Evolutionary conservation across 2,329 filamentous ascomycete genomes (phyloP).

Genomic region (Macrophomina tecta): DNA sequence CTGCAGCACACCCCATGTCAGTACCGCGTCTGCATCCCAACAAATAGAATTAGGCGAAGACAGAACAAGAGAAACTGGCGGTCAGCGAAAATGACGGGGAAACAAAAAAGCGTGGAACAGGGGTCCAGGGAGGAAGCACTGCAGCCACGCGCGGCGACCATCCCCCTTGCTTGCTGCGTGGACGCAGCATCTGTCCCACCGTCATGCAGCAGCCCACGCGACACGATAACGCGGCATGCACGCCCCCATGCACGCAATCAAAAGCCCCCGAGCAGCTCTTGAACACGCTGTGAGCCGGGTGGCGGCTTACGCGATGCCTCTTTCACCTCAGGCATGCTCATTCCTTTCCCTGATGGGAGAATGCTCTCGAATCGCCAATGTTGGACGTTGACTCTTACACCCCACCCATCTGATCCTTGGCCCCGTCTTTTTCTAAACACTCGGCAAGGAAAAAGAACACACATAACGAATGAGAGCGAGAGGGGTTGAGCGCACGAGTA

Average conservation of each 20-base stretch:
- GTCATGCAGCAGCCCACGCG: constrained; percentile 2
- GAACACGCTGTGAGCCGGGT: not conserved
- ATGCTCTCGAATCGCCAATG: too few relatives aligned
- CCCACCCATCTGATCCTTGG: too few relatives aligned
- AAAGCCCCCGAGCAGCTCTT: not conserved
- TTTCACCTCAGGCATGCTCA: too few relatives aligned
- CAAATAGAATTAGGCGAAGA: not conserved
- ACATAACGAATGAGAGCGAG: not conserved
- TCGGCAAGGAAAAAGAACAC: not conserved
- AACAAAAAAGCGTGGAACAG: not conserved
- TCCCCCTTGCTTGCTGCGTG: not conserved
- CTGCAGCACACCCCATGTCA: constrained; percentile 31
- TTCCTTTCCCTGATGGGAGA: too few relatives aligned
- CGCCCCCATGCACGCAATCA: not conserved
- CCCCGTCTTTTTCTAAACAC: not conserved
- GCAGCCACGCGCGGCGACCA: constrained; percentile 10
- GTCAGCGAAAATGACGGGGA: not conserved
- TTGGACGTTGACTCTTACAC: too few relatives aligned
- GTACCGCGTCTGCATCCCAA: not conserved
- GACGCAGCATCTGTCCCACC: constrained; percentile 16
- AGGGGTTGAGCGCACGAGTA: too few relatives aligned
- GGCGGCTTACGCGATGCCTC: not conserved
- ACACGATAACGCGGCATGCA: not conserved
- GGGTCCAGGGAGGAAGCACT: not conserved
- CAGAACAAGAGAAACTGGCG: not conserved